phyloP scores from a whole-genome alignment of 2,329 filamentous ascomycete genomes.

The Truncatella angustata region DNA sequence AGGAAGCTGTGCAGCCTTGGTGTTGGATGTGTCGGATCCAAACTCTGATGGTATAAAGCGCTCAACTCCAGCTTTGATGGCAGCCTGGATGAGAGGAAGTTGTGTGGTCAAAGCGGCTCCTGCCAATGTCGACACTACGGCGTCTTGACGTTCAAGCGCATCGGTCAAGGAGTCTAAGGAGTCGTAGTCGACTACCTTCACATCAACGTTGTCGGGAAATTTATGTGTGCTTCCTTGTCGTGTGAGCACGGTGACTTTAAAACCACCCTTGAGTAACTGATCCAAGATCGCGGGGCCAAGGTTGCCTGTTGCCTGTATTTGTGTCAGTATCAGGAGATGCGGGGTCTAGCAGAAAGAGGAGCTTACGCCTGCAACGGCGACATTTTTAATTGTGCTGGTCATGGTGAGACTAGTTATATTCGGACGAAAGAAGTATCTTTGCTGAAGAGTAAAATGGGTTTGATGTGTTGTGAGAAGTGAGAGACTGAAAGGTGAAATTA shows the following conservation, averaged over 20 bases:
- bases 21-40: conserved; percentile 11
- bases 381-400: no score
- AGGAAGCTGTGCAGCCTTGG: conserved; percentile 40
- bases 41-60: conserved; percentile 63
- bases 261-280: background rate
- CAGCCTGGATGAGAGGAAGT: conserved; percentile 52
- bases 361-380: no score
- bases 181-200: background rate
- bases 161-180: conserved; percentile 17
- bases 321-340: background rate
- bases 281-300: background rate
- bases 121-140: conserved; percentile 50
- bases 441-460: no score
- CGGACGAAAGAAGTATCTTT: no score
- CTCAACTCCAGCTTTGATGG: conserved; percentile 55
- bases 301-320: background rate
- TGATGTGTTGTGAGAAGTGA: no score
- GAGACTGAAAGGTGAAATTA: no score
- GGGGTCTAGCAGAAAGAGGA: no score
- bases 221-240: background rate
- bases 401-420: no score
- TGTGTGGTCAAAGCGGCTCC: conserved; percentile 34
- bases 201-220: background rate
- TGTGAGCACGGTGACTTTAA: background rate
- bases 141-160: conserved; percentile 57